Evolutionary conservation across 78 protist species (phyloP).

Genomic region (Bigelowiella natans): DNA sequence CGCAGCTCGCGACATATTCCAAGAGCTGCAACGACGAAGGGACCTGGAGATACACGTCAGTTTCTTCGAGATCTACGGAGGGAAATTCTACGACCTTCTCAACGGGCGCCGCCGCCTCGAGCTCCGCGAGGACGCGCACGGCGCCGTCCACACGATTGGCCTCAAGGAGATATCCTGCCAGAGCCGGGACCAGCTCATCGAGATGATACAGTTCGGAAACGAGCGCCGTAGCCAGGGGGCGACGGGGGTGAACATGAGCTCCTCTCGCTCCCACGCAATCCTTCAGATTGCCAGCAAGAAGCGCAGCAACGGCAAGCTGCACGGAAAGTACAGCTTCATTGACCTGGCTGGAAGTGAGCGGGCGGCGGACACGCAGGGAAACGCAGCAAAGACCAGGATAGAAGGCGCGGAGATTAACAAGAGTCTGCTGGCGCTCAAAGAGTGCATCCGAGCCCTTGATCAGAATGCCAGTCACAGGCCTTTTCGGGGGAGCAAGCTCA

Average conservation of each 20-base stretch:
- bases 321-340: conserved; percentile 38
- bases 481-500: conserved; percentile 20
- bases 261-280: conserved; percentile 61
- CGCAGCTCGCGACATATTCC: neutral
- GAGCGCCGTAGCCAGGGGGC: neutral
- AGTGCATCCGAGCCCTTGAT: conserved; percentile 34
- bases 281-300: conserved; percentile 8
- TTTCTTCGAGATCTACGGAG: neutral
- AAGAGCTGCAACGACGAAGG: neutral
- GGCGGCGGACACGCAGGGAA: conserved; percentile 30
- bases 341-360: conserved; percentile 86
- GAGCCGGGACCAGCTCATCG: neutral
- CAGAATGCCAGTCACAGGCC: neutral
- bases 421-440: conserved; percentile 65
- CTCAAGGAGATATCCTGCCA: neutral
- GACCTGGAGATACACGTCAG: neutral
- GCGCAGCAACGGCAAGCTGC: neutral
- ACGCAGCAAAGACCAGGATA: conserved; percentile 25
- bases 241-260: conserved; percentile 47
- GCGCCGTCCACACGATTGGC: neutral
- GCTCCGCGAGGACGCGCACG: conserved; percentile 1
- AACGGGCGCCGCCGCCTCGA: neutral
- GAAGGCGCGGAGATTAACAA: conserved; percentile 79
- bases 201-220: neutral
- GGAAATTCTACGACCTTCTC: neutral